phyloP scores from a whole-genome alignment of 495 filamentous ascomycete species.

The Penicillium flavigenum region DNA sequence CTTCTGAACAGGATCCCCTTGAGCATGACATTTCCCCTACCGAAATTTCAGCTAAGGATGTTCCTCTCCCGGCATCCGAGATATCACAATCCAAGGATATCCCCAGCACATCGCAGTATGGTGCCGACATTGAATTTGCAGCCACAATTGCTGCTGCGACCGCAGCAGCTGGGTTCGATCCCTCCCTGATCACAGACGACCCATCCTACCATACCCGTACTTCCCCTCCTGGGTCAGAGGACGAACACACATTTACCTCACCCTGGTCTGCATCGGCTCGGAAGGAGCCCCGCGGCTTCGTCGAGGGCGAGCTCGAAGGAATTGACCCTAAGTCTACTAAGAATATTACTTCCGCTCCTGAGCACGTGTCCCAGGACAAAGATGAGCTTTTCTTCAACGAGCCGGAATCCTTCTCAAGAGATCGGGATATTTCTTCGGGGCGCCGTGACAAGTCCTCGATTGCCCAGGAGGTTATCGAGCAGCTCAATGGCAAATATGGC shows the following conservation, averaged over 20 bases:
- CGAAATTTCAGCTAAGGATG: constrained; percentile 22
- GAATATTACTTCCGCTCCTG: constrained; percentile 3
- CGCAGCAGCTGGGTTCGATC: constrained; percentile 66
- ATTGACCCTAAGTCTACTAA: constrained; percentile 18
- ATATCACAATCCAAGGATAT: constrained; percentile 20
- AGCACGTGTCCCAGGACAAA: constrained; percentile 17
- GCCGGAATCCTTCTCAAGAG: constrained; percentile 17
- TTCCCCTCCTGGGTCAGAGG: constrained; percentile 62
- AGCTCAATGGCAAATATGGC: constrained; percentile 25
- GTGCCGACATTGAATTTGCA: constrained; percentile 65
- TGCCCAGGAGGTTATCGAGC: constrained; percentile 34
- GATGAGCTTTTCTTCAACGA: constrained; percentile 27
- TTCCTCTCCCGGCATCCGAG: constrained; percentile 20
- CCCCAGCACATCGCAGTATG: constrained; percentile 15
- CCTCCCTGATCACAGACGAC: constrained; percentile 67
- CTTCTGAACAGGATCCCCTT: constrained; percentile 40
- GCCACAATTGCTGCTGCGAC: constrained; percentile 70
- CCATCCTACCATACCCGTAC: constrained; percentile 60
- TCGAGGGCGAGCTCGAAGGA: constrained; percentile 37
- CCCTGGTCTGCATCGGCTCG: constrained; percentile 46
- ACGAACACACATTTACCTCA: constrained; percentile 41
- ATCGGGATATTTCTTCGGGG: constrained; percentile 8
- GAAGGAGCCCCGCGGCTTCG: constrained; percentile 30
- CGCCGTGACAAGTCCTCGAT: constrained; percentile 19
- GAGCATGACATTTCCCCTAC: constrained; percentile 27